Evolutionary conservation across 495 filamentous ascomycete genomes (phyloP), one percentile per base, ranked within the genome.

Genomic region (Tuber calosporum): DNA sequence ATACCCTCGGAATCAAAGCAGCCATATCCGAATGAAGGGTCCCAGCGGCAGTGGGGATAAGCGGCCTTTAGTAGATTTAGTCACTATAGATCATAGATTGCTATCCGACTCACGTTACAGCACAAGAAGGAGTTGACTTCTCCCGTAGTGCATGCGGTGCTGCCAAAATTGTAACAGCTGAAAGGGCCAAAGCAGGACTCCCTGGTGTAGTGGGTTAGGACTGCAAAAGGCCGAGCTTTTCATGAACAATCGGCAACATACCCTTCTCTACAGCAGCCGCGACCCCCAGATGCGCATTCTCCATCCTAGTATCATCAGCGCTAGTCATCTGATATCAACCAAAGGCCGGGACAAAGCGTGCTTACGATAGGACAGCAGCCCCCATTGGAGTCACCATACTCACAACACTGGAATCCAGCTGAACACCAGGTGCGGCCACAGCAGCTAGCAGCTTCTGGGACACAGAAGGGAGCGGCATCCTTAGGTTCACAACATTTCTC

Each of bases 391-490:
- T 69, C 36, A 73, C 15, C 71, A 70, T 71, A 68, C 39, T 68
- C 62, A 67, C 48, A 77, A 41, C 74, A 77, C 37, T 42, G 40
- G 36, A 73, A 73, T 17, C 67, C 68, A 41, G 72, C 53, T 3
- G 73, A 58, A 43, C 69, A 73, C 74, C 70, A 77, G 37, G 74
- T 70, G 74, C 41, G 26, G 30, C 74, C 72, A 41, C 73, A 75
- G 20, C 74, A 77, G 26, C 45, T 71, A 70, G 71, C 34, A 37
- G 40, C 37, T 36, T 75, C 53, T 2, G 53, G 75, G 67, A 48
- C 41, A 77, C 75, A 76, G 43, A 76, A 77, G 34, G 62, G 73
- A 20, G 42, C 19, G 37, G 43, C 22, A 26, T 39, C 42, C 39
- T 75, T 42, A 22, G 43, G 73, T 41, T 69, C 42, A 37, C 75